Conservation (phyloP, 495 filamentous ascomycete species). For the Copromyces sp. region DNA sequence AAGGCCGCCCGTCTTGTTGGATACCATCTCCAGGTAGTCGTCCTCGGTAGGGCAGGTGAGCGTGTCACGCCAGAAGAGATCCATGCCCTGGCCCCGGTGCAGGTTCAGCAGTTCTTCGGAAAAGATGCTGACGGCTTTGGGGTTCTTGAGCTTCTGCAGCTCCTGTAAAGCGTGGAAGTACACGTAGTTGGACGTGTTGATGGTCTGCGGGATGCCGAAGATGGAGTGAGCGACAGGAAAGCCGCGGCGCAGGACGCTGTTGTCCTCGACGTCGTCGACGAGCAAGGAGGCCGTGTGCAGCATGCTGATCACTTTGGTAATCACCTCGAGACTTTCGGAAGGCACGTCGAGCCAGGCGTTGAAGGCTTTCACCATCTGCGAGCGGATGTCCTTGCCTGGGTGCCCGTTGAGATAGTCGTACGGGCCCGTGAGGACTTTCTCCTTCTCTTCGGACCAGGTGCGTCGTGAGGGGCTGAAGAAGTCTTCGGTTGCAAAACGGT, state of each 20-base stretch:
- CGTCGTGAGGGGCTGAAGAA: slow-evolving; percentile 27
- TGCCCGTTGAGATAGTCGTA: slow-evolving; percentile 79
- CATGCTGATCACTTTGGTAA: slow-evolving; percentile 84
- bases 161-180: slow-evolving; percentile 87
- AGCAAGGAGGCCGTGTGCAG: slow-evolving; percentile 87
- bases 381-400: slow-evolving; percentile 87
- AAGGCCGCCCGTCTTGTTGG: slow-evolving; percentile 93
- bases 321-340: slow-evolving; percentile 60
- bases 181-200: slow-evolving; percentile 94
- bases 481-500: slow-evolving; percentile 38
- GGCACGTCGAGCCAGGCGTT: slow-evolving; percentile 86
- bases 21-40: slow-evolving; percentile 97
- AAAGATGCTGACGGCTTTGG: slow-evolving; percentile 63
- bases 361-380: slow-evolving; percentile 80
- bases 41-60: slow-evolving; percentile 89
- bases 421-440: slow-evolving; percentile 70
- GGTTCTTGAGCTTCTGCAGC: slow-evolving; percentile 65
- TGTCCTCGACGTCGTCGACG: slow-evolving; percentile 89
- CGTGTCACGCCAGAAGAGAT: slow-evolving; percentile 93
- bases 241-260: slow-evolving; percentile 71
- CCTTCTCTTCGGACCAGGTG: slow-evolving; percentile 61
- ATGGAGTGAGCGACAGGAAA: slow-evolving; percentile 89
- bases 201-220: slow-evolving; percentile 91
- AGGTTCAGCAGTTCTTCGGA: slow-evolving; percentile 86
- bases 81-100: slow-evolving; percentile 94